Base-by-base conservation (phyloP, 805 yeast species). In the Candida saitoana region DNA sequence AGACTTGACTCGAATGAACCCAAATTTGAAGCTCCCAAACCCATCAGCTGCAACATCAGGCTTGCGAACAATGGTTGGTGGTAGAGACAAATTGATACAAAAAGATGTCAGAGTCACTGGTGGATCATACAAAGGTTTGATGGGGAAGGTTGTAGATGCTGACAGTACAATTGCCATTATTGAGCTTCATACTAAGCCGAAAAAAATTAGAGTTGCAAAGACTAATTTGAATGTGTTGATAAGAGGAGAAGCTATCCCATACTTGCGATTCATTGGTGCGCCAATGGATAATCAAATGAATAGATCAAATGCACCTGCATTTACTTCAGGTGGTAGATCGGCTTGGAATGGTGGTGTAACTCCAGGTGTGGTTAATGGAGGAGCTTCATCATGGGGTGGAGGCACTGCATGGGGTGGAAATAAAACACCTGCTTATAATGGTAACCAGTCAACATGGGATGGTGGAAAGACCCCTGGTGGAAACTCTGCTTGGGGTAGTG, bases 71-170 rank as follows among this genome's bases (percentile, higher is more conserved):
- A 64, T 68, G 46, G 73, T 69, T 41, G 79, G 82, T 41, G 96
- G 96, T 6, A 79, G 96, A 50, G 96, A 88, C 60, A 77, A 78
- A 37, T 79, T 95, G 20, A 57, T 93, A 29, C 85, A 87, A 51
- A 88, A 87, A 57, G 84, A 84, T 44, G 96, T 93, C 17, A 79
- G 88, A 49, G 85, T 93, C 38, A 79, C 87, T 30, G 82, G 85
- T 56, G 88, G 96, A n/a, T 93, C 95, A 22, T 88, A 91, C 62
- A 93, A 93, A 67, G 98, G 99, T 36, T 80, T 88, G 51, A 82
- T 84, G 68, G 99, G 99, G 60, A 85, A 87, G 49, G 87, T 93
- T 34, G 84, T 86, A 51, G 98, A 93, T 59, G 88, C 96, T 7
- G 93, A 88, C 54, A 99, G 95, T 48, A 84, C 84, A 11, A 78